Evolutionary conservation across 495 filamentous ascomycete species (phyloP), one percentile per base, ranked within the genome.

Genomic region (Poronia punctata): DNA sequence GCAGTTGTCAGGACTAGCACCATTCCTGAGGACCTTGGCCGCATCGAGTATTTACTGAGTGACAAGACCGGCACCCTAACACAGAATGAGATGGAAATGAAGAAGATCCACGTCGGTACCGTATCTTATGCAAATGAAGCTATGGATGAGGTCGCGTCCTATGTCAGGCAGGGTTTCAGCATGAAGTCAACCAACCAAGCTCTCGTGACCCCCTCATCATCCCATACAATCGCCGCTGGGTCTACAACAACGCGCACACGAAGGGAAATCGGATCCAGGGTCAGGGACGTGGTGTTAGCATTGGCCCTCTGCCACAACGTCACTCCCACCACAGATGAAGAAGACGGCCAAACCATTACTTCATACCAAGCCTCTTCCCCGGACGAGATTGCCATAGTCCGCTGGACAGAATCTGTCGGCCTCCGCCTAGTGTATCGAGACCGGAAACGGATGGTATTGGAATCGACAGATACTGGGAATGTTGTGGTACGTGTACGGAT

Each of bases 31-130:
- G 92, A 99, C 56, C 68, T 99, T 10, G 92, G 92, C 11, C 74
- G 92, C 27, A 90, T 99, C 28, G 92, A 99, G 63, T 99, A 97
- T 54, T 72, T 99, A 8, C 73, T 99, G 10, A 95, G 85, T 43
- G 92, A 99, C 61, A 99, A 99, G 62, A 99, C 92, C 7, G 92
- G 92, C 7, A 99, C 92, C 8, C 62, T 99, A 39, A 99, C 92
- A 8, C 88, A 96, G 54, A 99, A 99, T 57, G 86, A 96, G 50
- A 97, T 97, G 90, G 92, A 95, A 61, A 76, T 99, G 72, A 94
- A 89, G 54, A 99, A 97, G 62, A 89, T 97, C 19, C 93, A 97
- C 52, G 87, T 99, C 43, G 93, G 93, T 1, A 97, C 92, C 15
- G 93, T 97, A 3, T 95, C 89, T 0, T 99, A 97, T 54, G 93